Evolutionary conservation across 805 yeast species (phyloP), one percentile per base, ranked within the genome.

Genomic region (Brettanomyces nanus): DNA sequence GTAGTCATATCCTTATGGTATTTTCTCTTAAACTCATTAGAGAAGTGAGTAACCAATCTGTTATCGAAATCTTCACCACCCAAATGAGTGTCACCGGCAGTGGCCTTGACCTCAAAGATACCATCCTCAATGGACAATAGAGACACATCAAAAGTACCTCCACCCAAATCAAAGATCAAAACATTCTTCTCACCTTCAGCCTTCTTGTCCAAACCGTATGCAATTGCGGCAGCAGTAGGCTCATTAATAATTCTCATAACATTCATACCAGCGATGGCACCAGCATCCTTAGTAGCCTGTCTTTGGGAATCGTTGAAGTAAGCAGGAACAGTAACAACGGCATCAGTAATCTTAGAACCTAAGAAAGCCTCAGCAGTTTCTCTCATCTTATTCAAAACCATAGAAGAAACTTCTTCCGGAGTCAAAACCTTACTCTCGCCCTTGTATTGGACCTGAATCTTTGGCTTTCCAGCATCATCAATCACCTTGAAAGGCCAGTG

Each of bases 61-160:
- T 85, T 77, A 68, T 90, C 97, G 68, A 90, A 90, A 72, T 89
- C 97, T 72, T 89, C 96, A 80, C 97, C 97, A 75, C 97, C 97
- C 74, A 85, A 80, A 68, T 81, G 90, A 43, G 90, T 85, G 62
- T 87, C 85, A 64, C 84, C 86, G 42, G 85, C 86, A 45, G 96
- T 86, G 55, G 95, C 94, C 76, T 86, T 86, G 58, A 86, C 96
- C 62, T 87, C 87, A 74, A 86, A 86, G 61, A 86, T 87, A 80
- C 96, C 96, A 58, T 90, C 95, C 64, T 87, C 90, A 63, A 86
- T 85, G 63, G 84, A 77, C 58, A 86, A 74, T 53, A 86, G 73
- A 37, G 95, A 87, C 47, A 87, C 96, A 85, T 86, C 96, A 69
- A 86, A 86, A 59, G 96, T 86, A 75, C 96, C 96, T 69, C 96